A percentile compares a stretch with the other conserved stretches of the same genome.
Conservation (phyloP, 306 rosid genomes). For the Lotus japonicus region DNA sequence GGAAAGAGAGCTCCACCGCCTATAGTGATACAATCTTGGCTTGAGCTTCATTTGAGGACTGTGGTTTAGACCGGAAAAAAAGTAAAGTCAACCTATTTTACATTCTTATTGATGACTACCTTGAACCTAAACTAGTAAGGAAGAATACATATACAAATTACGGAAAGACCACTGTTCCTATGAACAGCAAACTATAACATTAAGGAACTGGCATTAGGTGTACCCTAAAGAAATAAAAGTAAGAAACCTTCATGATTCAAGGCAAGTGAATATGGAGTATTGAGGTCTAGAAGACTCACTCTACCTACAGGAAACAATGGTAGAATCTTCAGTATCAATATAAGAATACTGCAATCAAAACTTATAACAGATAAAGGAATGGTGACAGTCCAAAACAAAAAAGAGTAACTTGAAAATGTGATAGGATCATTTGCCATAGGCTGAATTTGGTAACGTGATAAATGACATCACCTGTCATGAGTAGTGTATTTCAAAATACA, state of each 20-base stretch:
- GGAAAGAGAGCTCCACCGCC: too few species aligned
- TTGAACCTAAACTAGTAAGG: conserved; percentile 6
- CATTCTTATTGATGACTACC: neutral
- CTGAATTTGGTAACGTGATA: neutral
- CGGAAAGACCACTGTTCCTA: neutral
- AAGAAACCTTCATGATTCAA: neutral
- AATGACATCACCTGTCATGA: neutral
- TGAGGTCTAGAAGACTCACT: neutral
- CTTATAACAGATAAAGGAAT: neutral
- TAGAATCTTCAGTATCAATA: neutral
- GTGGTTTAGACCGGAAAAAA: too few species aligned
- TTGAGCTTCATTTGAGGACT: too few species aligned
- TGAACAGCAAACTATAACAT: neutral
- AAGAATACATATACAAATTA: neutral
- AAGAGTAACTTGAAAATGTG: neutral
- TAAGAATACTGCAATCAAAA: neutral
- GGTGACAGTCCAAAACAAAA: neutral
- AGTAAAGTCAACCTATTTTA: neutral
- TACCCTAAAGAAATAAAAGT: neutral
- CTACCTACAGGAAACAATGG: neutral
- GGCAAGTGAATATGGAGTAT: neutral
- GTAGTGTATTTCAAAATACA: too few species aligned
- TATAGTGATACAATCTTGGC: too few species aligned
- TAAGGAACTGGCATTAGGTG: neutral
- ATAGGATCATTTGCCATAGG: neutral